phyloP scores from a whole-genome alignment of 148 eudicot species.

The Vaccinium darrowii region DNA sequence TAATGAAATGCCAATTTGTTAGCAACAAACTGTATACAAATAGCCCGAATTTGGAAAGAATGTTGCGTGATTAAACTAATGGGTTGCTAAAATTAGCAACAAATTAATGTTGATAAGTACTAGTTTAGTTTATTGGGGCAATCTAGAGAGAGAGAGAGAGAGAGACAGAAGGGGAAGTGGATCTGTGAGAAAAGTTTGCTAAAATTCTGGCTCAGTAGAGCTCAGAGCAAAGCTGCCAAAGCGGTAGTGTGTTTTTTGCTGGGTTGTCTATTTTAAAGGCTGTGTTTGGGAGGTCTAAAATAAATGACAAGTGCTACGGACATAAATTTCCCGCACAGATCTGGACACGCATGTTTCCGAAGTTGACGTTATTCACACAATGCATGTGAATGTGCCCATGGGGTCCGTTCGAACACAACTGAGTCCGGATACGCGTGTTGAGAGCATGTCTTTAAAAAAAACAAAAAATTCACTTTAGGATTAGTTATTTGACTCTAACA shows the following conservation, averaged over 20 bases:
- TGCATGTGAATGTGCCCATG: not conserved
- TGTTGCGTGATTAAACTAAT: not conserved
- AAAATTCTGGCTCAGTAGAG: not conserved
- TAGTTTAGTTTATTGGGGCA: not conserved
- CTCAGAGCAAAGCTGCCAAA: not conserved
- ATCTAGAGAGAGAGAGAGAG: not conserved
- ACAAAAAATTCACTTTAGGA: not conserved
- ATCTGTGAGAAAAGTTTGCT: not conserved
- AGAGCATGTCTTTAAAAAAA: too few species aligned
- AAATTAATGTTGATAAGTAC: not conserved
- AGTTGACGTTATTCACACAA: not conserved
- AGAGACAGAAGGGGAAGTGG: not conserved
- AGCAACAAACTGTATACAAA: not conserved
- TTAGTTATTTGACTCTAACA: not conserved
- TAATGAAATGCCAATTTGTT: not conserved
- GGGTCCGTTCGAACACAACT: not conserved
- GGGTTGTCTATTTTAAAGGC: not conserved
- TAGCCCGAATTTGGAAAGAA: not conserved
- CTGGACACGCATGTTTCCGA: not conserved
- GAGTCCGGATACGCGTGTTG: not conserved
- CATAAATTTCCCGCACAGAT: not conserved
- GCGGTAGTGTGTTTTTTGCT: not conserved
- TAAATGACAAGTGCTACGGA: not conserved
- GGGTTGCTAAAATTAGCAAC: not conserved
- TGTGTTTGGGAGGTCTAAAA: not conserved